Evolutionary conservation across 495 filamentous ascomycete species (phyloP).

Genomic region (Talaromyces proteolyticus): DNA sequence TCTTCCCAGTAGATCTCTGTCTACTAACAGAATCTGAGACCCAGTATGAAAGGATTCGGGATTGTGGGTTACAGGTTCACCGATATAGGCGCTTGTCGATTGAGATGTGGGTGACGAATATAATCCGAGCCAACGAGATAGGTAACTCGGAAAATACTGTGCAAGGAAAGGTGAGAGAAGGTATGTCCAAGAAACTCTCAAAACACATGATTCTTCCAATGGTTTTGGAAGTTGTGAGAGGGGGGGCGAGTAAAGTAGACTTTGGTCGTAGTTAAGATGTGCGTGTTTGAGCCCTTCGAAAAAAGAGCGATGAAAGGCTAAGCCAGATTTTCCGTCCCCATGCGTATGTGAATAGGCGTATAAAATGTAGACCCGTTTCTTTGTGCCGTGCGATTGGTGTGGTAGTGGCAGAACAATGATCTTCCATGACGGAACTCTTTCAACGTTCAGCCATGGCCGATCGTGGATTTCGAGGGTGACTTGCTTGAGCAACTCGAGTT

Average conservation of each 20-base stretch:
- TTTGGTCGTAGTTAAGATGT: neutral
- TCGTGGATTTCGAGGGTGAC: slow-evolving; percentile 9
- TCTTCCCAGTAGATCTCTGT: neutral
- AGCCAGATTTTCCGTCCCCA: slow-evolving; percentile 12
- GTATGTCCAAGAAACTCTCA: slow-evolving; percentile 10
- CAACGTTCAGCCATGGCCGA: slow-evolving; percentile 6
- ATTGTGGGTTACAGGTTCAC: slow-evolving; percentile 7
- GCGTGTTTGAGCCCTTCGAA: slow-evolving; percentile 7
- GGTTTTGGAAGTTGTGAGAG: slow-evolving; percentile 5
- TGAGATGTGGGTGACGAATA: neutral
- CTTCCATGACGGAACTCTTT: slow-evolving; percentile 11
- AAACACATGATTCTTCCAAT: slow-evolving; percentile 9
- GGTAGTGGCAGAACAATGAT: slow-evolving; percentile 11
- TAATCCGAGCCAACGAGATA: neutral
- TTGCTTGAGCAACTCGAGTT: slow-evolving; percentile 5
- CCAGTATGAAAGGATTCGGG: slow-evolving; percentile 5
- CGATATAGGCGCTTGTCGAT: neutral
- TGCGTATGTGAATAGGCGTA: slow-evolving; percentile 14
- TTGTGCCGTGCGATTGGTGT: neutral
- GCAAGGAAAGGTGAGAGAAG: slow-evolving; percentile 8
- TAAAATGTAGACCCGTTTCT: slow-evolving; percentile 7
- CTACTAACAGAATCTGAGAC: slow-evolving; percentile 6
- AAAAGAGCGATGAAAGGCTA: slow-evolving; percentile 13
- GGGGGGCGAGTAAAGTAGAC: slow-evolving; percentile 1
- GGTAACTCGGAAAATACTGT: slow-evolving; percentile 2